Percentiles rank a stretch among this genome's conserved stretches.
Evolutionary conservation across 1,284 basidiomycete genomes (phyloP).

Genomic region (Marasmius fiardii): DNA sequence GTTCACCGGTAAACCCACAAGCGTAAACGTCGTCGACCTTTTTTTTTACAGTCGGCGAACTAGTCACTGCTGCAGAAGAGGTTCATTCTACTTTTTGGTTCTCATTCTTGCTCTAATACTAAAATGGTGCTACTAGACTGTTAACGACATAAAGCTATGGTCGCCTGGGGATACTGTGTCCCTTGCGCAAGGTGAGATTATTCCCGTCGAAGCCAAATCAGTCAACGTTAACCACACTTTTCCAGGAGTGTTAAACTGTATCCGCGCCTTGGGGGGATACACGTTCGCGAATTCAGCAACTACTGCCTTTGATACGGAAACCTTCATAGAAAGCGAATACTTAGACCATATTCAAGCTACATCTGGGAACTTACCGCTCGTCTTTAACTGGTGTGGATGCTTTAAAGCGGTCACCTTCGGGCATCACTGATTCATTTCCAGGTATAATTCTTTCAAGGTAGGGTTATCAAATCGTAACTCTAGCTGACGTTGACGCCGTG

Average conservation of each 20-base stretch:
- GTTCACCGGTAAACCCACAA: constrained; percentile 16
- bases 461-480: neutral
- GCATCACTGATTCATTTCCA: constrained; percentile 19
- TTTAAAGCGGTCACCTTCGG: constrained; percentile 1
- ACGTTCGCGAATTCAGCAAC: constrained; percentile 45
- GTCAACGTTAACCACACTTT: neutral
- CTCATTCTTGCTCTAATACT: constrained; percentile 1
- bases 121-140: constrained; percentile 34
- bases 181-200: constrained; percentile 46
- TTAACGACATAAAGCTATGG: constrained; percentile 54
- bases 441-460: constrained; percentile 68
- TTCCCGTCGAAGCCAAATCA: neutral
- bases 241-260: constrained; percentile 53
- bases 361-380: constrained; percentile 46
- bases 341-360: constrained; percentile 36
- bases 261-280: constrained; percentile 60
- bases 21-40: neutral
- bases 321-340: constrained; percentile 56
- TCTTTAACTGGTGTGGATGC: constrained; percentile 52
- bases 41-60: constrained; percentile 47
- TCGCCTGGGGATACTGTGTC: constrained; percentile 52
- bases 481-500: too few species aligned
- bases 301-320: constrained; percentile 57
- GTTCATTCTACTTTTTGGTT: constrained; percentile 26
- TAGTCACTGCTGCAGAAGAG: constrained; percentile 60